phyloP scores from a whole-genome alignment of 257 asterid species.

The Penstemon barbatus region DNA sequence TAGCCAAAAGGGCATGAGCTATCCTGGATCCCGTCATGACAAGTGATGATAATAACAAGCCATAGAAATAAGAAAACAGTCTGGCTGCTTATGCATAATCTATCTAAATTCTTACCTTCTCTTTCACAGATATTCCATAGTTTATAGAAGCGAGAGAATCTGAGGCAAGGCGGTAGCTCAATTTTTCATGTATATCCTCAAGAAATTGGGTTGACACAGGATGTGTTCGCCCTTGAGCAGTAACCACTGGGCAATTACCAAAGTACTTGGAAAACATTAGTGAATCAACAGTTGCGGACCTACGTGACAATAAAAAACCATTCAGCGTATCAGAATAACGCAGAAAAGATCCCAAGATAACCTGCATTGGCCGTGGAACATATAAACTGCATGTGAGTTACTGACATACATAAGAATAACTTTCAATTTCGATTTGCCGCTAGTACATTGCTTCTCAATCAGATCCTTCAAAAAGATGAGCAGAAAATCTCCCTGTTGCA shows the following conservation, averaged over 20 bases:
- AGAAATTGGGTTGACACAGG: slow-evolving; percentile 84
- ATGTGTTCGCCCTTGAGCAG: slow-evolving; percentile 93
- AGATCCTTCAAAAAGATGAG: slow-evolving; percentile 84
- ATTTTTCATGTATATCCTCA: slow-evolving; percentile 81
- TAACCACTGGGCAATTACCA: slow-evolving; percentile 88
- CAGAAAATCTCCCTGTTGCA: slow-evolving; percentile 94
- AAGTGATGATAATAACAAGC: not conserved
- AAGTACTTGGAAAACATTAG: slow-evolving; percentile 84
- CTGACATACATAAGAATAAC: slow-evolving; percentile 87
- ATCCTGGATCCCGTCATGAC: not conserved
- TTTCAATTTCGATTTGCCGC: slow-evolving; percentile 62
- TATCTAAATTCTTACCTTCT: slow-evolving; percentile 54
- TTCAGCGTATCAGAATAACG: slow-evolving; percentile 25
- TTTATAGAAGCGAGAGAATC: slow-evolving; percentile 83
- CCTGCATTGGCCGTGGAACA: slow-evolving; percentile 25
- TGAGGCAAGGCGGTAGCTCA: slow-evolving; percentile 80
- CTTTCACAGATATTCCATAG: slow-evolving; percentile 46
- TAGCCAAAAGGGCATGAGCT: not conserved
- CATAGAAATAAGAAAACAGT: not conserved
- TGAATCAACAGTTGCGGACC: slow-evolving; percentile 99
- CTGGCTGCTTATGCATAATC: slow-evolving; percentile 3
- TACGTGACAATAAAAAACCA: slow-evolving; percentile 37
- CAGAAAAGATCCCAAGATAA: slow-evolving; percentile 23
- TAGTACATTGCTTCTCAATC: slow-evolving; percentile 73
- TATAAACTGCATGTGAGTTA: slow-evolving; percentile 26